Percentiles rank a stretch among this genome's conserved stretches.
Conservation (phyloP, 164 flowering plant genomes). For the Stephania cephalantha region DNA sequence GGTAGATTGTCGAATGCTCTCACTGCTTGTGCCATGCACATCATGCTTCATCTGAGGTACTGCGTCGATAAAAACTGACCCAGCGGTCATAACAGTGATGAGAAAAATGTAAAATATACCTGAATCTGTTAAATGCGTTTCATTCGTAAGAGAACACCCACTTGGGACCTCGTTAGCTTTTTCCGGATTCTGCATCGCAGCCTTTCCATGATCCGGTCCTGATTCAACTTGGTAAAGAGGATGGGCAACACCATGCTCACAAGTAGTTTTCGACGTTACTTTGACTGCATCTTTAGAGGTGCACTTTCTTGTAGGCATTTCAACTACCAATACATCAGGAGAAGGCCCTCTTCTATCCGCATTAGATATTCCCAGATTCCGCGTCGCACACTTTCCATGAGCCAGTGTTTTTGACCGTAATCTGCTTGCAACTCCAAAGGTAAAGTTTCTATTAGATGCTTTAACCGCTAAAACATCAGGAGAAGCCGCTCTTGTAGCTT, state of each 20-base stretch:
- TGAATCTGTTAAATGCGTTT: not conserved
- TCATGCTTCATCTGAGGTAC: not conserved
- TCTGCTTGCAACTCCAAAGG: no score
- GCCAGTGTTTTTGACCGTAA: no score
- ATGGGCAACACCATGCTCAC: not conserved
- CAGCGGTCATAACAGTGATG: not conserved
- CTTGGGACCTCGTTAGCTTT: not conserved
- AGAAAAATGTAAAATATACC: not conserved
- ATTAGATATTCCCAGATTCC: no score
- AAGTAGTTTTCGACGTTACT: no score
- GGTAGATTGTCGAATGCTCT: not conserved
- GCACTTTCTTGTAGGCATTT: no score
- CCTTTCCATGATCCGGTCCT: not conserved
- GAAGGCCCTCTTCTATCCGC: no score
- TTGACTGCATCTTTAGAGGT: no score
- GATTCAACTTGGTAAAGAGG: not conserved
- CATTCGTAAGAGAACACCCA: not conserved
- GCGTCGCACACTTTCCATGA: no score
- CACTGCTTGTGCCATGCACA: not conserved
- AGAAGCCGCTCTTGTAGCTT: no score
- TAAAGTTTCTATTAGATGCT: no score
- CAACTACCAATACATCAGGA: no score
- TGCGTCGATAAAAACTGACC: not conserved
- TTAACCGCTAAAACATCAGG: no score
- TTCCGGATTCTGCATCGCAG: constrained; percentile 2